Base-by-base conservation (phyloP, 805 yeast genomes). In the Jamesozyma piceae region DNA sequence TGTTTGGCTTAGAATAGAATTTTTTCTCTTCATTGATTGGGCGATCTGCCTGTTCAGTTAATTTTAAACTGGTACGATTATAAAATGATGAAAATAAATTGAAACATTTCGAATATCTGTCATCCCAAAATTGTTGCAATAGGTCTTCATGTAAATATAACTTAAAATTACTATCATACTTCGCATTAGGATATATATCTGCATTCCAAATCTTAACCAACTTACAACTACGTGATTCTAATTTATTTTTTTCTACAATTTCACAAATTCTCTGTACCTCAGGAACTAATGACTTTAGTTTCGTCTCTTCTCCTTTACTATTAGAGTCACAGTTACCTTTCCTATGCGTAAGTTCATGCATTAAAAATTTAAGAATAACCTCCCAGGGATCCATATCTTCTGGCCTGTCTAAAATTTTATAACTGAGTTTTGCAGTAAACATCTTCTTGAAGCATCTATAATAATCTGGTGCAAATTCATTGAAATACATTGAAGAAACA, bases 391-490 rank as follows among this genome's bases (percentile, higher is more conserved):
- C 57, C 28, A 43, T 49, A 18, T 43, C 48, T 13, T 42, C 44
- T 11, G 57, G 53, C 22, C 52, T 40, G 28, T 49, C 49, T 40
- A 56, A 47, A 17, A 56, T 52, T 37, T 55, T 58, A 35, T 53
- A 58, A 28, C 46, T 45, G 5, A 60, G 47, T 39, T 59, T 59
- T 4, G 57, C 55, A 8, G 54, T 47, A 36, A 60, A 60, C 57
- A 60, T 51, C 35, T 54, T 54, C 41, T 50, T 55, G 38, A 59
- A 60, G 36, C 56, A 44, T 18, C 57, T 52, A 37, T 58, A 59
- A 37, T 58, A 55, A 21, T 57, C 58, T n/a, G 48, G 44, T 2
- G 55, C 59, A 41, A 58, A 50, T 38, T 58, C 57, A 38, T 59
- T 59, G 39, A 58, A 60, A 43, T 54, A 60, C 41, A 57, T 44